phyloP scores from a whole-genome alignment of 1,284 basidiomycete genomes.

The Rhodotorula glutinis region DNA sequence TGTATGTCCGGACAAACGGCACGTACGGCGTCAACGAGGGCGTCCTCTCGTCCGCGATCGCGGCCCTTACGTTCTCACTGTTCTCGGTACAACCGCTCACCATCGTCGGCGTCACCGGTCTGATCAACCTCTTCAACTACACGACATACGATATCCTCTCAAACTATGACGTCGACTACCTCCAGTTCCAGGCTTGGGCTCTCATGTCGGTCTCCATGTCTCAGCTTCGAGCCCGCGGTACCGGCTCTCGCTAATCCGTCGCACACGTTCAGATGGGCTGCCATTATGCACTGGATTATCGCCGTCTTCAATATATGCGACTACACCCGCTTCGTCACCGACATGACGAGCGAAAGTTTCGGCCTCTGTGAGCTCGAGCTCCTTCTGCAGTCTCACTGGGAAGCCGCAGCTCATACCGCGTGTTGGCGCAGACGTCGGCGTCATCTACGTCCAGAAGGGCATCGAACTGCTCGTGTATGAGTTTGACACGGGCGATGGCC shows the following conservation, averaged over 20 bases:
- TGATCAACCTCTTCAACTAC: conserved; percentile 71
- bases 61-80: conserved; percentile 83
- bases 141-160: conserved; percentile 77
- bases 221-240: rapidly evolving
- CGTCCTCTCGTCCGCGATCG: conserved; percentile 58
- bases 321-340: conserved; percentile 66
- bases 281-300: conserved; percentile 85
- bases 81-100: conserved; percentile 88
- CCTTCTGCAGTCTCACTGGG: background rate
- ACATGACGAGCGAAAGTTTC: conserved; percentile 80
- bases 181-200: conserved; percentile 60
- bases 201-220: conserved; percentile 43
- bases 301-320: conserved; percentile 67
- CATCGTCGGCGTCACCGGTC: conserved; percentile 89
- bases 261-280: conserved; percentile 69
- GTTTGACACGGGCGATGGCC: conserved; percentile 23
- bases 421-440: conserved; percentile 57
- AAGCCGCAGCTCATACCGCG: background rate
- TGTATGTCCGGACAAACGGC: conserved; percentile 80
- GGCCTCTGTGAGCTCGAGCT: conserved; percentile 36
- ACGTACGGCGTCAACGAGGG: conserved; percentile 91
- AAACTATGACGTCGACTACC: conserved; percentile 62
- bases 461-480: conserved; percentile 48
- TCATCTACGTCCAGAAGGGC: conserved; percentile 51
- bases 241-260: background rate